Evolutionary conservation across 2,329 filamentous ascomycete genomes (phyloP).

Genomic region (Colletotrichum filicis): DNA sequence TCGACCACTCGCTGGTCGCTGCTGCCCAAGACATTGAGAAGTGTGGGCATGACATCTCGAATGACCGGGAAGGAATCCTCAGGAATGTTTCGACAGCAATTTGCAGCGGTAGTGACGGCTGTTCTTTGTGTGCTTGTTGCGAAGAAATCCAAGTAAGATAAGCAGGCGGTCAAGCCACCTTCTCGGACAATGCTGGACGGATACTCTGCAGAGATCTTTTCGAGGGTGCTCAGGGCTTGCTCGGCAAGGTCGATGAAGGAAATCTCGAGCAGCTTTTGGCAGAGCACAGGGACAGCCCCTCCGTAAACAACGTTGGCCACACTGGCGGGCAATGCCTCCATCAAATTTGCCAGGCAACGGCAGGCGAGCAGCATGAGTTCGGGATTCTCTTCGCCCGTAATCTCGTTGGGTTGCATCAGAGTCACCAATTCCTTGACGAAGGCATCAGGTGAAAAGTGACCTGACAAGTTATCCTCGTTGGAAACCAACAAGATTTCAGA

Average conservation of each 20-base stretch:
- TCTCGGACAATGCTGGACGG: constrained; percentile 95
- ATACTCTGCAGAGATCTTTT: constrained; percentile 98
- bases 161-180: constrained; percentile 92
- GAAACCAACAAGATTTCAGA: constrained; percentile 94
- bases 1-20: constrained; percentile 97
- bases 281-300: constrained; percentile 93
- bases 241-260: constrained; percentile 97
- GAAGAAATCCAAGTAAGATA: constrained; percentile 97
- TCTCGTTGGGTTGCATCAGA: constrained; percentile 91
- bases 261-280: constrained; percentile 94
- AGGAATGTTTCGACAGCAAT: constrained; percentile 96
- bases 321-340: constrained; percentile 94
- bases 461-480: constrained; percentile 95
- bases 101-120: constrained; percentile 95
- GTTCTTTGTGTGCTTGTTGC: constrained; percentile 96
- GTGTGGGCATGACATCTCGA: constrained; percentile 94
- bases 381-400: constrained; percentile 85
- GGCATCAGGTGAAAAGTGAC: constrained; percentile 92
- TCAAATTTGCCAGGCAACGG: constrained; percentile 93
- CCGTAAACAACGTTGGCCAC: constrained; percentile 97
- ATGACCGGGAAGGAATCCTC: constrained; percentile 93
- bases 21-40: constrained; percentile 89
- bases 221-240: constrained; percentile 93
- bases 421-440: constrained; percentile 95
- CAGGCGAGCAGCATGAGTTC: constrained; percentile 98